These are phyloP conservation scores for Solanum neorickii DNA, from an alignment of 257 asterid species.

Conservation along the genomic window DNA sequence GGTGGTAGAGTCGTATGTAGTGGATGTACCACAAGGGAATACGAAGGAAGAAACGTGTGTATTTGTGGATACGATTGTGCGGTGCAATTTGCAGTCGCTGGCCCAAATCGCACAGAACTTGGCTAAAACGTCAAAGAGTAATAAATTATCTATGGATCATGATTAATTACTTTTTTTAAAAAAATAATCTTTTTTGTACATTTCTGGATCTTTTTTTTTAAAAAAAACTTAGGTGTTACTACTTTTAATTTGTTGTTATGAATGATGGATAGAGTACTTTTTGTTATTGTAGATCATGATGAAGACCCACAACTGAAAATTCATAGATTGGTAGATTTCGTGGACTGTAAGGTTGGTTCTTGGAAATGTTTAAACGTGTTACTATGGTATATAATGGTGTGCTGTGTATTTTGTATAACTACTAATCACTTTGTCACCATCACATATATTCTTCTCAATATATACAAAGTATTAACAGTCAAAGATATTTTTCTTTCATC, in stretches of 20 bases:
- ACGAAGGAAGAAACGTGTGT: slow-evolving; percentile 64
- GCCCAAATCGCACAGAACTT: slow-evolving; percentile 40
- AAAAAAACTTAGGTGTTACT: not conserved
- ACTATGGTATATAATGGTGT: not conserved
- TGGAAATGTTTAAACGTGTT: not conserved
- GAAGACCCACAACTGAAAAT: slow-evolving; percentile 2
- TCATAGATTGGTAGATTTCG: not conserved
- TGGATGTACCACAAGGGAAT: slow-evolving; percentile 71
- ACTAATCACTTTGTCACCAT: not conserved
- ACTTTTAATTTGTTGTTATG: not conserved
- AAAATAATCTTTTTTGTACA: not conserved
- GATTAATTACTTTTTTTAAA: not conserved
- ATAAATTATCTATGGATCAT: not conserved
- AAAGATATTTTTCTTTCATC: not conserved
- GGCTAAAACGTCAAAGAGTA: slow-evolving; percentile 1
- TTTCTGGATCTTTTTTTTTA: not conserved
- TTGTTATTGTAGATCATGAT: slow-evolving; percentile 18
- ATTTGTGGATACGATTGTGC: slow-evolving; percentile 67
- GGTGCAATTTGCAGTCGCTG: slow-evolving; percentile 66
- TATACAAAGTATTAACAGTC: not conserved
- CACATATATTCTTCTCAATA: not conserved
- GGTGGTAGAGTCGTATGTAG: slow-evolving; percentile 78
- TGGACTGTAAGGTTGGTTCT: not conserved
- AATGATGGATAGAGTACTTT: slow-evolving; percentile 1
- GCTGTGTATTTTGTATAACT: not conserved